Evolutionary conservation across 768 basidiomycete genomes (phyloP), one percentile per base, ranked within the genome.

Genomic region (Rhizopogon sp.): DNA sequence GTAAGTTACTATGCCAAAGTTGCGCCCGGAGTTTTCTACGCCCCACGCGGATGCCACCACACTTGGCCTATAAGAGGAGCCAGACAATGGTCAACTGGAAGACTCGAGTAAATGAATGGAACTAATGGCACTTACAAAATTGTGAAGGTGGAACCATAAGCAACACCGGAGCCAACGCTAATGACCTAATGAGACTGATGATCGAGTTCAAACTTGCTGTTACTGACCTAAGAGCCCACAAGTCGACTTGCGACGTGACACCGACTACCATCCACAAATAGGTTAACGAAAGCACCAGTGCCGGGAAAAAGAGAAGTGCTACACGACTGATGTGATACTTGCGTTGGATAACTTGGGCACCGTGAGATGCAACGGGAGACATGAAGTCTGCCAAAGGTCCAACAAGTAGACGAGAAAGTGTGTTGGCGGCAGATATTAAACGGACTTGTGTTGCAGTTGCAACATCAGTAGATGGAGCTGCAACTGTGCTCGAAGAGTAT

Each of bases 11-110:
- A 89, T 68, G 25, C 89, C 88, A 56, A 82, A 92, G 67, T 93
- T 93, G 54, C 90, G 81, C 8, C 83, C 90, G 5, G 85, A 72
- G 57, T 88, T 79, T n/a, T 74, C 63, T 28, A 77, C 65, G 11
- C 90, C 90, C 87, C 88, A 93, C 22, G 87, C 75, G 1, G 85
- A 76, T 2, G 84, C 81, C 4, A 90, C 70, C 29, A 93, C 76
- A 52, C 87, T 83, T 2, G 90, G 89, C 11, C 86, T 88, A 59
- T 7, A 43, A 20, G 54, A 39, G 31, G n/a, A 22, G 46, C 25
- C 33, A 10, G 2, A n/a, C 39, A 57, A 35, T 25, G 25, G 49
- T 52, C 43, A 54, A 39, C 41, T 2, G 54, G 45, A 35, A 33
- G 13, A 16, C 8, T 2, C 10, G 25, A 4, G 25, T 25, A n/a